A percentile compares a stretch with the other conserved stretches of the same genome.
These are phyloP conservation scores for Epichloe sylvatica DNA, from an alignment of 2,329 filamentous ascomycete species.

Conservation along the genomic window DNA sequence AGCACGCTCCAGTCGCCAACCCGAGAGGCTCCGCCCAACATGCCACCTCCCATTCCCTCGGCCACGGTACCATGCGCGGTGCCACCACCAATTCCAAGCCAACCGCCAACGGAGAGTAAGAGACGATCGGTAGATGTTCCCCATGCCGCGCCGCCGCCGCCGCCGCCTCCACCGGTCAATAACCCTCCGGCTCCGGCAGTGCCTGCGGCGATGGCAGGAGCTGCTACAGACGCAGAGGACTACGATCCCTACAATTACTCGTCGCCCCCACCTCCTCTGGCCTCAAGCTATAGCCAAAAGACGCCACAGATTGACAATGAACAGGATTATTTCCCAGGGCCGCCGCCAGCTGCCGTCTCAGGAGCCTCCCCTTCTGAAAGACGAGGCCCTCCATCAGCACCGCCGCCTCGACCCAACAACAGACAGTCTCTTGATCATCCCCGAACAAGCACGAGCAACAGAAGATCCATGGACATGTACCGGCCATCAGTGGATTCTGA, in stretches of 20 bases:
- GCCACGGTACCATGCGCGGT: constrained; percentile 41
- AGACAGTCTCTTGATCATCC: constrained; percentile 23
- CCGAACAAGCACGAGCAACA: constrained; percentile 26
- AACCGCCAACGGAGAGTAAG: constrained; percentile 38
- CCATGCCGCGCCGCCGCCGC: constrained; percentile 55
- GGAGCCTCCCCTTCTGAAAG: constrained; percentile 25
- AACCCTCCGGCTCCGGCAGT: constrained; percentile 11
- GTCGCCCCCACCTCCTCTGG: constrained; percentile 14
- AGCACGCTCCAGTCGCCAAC: constrained; percentile 45
- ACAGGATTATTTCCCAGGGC: constrained; percentile 30
- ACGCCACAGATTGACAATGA: constrained; percentile 32
- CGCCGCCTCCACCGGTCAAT: constrained; percentile 7
- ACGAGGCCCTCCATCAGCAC: constrained; percentile 28
- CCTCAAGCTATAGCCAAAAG: constrained; percentile 18
- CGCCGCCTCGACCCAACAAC: constrained; percentile 9
- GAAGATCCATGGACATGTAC: constrained; percentile 58
- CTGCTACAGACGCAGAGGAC: constrained; percentile 41
- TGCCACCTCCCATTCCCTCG: constrained; percentile 43
- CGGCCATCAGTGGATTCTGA: constrained; percentile 66
- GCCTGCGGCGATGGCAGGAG: not conserved
- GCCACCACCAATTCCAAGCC: constrained; percentile 52
- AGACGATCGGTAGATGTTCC: constrained; percentile 58
- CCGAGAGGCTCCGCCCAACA: constrained; percentile 28
- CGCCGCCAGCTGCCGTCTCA: constrained; percentile 29
- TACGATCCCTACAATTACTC: constrained; percentile 55